Conservation (phyloP, 1,284 basidiomycete genomes). For the Ustilago shanxiensis region DNA sequence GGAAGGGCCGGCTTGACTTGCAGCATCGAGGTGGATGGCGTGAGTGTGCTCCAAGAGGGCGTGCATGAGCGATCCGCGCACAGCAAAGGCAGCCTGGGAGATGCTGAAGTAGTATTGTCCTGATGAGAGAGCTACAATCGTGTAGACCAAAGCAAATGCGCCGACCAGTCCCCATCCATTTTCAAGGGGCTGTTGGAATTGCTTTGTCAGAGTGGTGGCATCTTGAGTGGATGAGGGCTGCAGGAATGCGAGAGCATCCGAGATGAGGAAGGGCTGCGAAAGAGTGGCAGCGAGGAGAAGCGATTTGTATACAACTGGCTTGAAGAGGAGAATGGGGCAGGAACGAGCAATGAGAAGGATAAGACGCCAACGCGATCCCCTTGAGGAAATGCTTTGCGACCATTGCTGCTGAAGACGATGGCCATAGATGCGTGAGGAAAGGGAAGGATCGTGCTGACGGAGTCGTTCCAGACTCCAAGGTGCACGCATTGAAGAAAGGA, state of each 20-base stretch:
- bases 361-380: constrained; percentile 15
- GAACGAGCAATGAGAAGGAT: no score
- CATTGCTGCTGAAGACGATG: no score
- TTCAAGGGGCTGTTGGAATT: constrained; percentile 37
- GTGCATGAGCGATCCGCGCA: constrained; percentile 57
- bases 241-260: constrained; percentile 54
- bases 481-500: constrained; percentile 33
- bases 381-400: constrained; percentile 44
- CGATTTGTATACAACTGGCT: constrained; percentile 44
- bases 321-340: no score
- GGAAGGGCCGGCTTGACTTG: constrained; percentile 49
- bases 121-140: constrained; percentile 34
- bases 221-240: constrained; percentile 24
- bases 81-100: constrained; percentile 42
- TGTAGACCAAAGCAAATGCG: constrained; percentile 58
- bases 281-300: constrained; percentile 45
- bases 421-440: no score
- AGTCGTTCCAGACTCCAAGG: no score
- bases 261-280: constrained; percentile 55
- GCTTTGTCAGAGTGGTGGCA: not conserved
- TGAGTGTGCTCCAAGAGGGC: constrained; percentile 58
- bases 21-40: constrained; percentile 40
- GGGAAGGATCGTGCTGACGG: constrained; percentile 31
- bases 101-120: constrained; percentile 48
- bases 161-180: constrained; percentile 61